Evolutionary conservation across 805 yeast species (phyloP).

Genomic region (Candida cerambycidarum): DNA sequence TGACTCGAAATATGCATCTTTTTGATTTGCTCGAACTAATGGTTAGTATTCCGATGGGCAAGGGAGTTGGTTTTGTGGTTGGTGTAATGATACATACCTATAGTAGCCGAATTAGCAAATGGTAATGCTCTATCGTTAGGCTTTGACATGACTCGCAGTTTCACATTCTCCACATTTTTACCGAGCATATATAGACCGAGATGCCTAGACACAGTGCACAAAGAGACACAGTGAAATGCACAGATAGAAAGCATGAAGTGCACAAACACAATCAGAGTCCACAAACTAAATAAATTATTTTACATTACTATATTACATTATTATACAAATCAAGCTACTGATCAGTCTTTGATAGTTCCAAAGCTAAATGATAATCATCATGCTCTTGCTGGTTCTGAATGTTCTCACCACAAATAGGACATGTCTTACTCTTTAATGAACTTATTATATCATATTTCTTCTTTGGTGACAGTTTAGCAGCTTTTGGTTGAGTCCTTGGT

Average conservation of each 20-base stretch:
- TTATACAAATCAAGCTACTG: no score
- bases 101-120: conserved; percentile 84
- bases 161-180: background rate
- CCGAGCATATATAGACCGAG: no score
- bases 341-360: conserved; percentile 37
- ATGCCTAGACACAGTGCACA: no score
- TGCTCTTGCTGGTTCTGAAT: conserved; percentile 47
- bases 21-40: conserved; percentile 82
- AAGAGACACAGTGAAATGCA: no score
- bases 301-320: no score
- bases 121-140: conserved; percentile 38
- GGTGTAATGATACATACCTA: conserved; percentile 49
- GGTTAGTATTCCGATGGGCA: no score
- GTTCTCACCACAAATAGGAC: conserved; percentile 25
- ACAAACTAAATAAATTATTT: no score
- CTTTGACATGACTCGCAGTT: conserved; percentile 9
- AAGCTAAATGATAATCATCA: conserved; percentile 54
- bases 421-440: conserved; percentile 12
- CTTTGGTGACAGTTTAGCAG: conserved; percentile 4
- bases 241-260: no score
- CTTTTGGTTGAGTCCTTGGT: background rate
- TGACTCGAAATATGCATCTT: conserved; percentile 72
- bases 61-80: background rate
- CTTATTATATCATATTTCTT: conserved; percentile 11
- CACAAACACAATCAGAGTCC: no score